These are phyloP conservation scores for Sporothrix humicola DNA, from an alignment of 2,329 filamentous ascomycete species.

Conservation along the genomic window DNA sequence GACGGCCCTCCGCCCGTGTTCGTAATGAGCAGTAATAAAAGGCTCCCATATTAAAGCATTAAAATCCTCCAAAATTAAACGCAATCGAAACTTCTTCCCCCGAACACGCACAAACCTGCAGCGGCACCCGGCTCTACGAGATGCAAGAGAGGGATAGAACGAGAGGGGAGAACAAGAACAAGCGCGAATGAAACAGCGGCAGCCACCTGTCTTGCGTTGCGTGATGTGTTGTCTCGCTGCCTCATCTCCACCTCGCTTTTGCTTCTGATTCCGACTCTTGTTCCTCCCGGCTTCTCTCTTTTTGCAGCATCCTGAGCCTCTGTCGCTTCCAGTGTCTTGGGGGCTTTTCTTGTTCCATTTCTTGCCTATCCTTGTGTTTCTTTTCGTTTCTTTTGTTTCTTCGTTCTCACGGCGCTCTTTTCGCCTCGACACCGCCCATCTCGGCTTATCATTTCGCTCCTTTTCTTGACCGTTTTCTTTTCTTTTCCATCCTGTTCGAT, in stretches of 20 bases:
- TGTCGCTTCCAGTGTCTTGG: slow-evolving; percentile 18
- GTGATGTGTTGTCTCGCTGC: slow-evolving; percentile 33
- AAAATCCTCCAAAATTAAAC: slow-evolving; percentile 26
- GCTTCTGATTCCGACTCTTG: background rate
- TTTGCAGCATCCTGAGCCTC: background rate
- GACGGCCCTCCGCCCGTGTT: slow-evolving; percentile 23
- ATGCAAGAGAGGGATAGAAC: slow-evolving; percentile 28
- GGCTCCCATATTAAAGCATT: slow-evolving; percentile 18
- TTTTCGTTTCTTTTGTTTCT: background rate
- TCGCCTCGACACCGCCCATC: background rate
- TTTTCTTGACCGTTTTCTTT: background rate
- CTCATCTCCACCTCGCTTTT: slow-evolving; percentile 24
- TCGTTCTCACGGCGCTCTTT: background rate
- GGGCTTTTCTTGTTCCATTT: background rate
- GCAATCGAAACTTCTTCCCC: slow-evolving; percentile 19
- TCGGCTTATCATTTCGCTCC: background rate
- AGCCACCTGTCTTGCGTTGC: slow-evolving; percentile 30
- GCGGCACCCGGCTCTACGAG: slow-evolving; percentile 24
- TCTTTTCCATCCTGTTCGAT: slow-evolving; percentile 1
- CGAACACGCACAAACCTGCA: background rate
- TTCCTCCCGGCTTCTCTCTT: background rate
- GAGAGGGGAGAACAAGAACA: slow-evolving; percentile 29
- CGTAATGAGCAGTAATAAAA: slow-evolving; percentile 30
- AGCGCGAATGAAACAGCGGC: slow-evolving; percentile 30
- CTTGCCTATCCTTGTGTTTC: background rate